phyloP scores from a whole-genome alignment of 2,329 filamentous ascomycete species.

The Alternaria sp. region DNA sequence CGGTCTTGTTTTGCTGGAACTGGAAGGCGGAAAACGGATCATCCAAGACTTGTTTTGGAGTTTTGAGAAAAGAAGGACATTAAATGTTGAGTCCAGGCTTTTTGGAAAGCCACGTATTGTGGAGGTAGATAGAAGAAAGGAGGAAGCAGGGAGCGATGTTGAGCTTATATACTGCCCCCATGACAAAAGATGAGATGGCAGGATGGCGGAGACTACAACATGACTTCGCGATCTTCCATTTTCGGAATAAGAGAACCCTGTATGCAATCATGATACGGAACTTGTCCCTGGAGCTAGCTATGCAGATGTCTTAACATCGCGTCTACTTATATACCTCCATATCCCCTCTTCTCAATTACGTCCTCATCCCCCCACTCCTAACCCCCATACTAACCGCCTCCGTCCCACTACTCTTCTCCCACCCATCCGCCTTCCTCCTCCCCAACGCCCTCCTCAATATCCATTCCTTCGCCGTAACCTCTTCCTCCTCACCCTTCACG shows the following conservation, averaged over 20 bases:
- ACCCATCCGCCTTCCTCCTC: conserved; percentile 27
- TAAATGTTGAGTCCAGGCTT: fast-evolving
- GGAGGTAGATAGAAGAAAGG: background rate
- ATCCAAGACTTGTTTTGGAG: fast-evolving
- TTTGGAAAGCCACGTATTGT: background rate
- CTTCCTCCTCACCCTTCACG: conserved; percentile 36
- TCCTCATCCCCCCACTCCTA: conserved; percentile 15
- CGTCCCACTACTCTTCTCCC: conserved; percentile 43
- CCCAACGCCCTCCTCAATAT: conserved; percentile 51
- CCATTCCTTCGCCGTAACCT: conserved; percentile 52
- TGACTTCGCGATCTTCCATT: background rate
- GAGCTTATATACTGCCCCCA: background rate
- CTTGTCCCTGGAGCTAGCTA: no score
- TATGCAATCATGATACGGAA: background rate
- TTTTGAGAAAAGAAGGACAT: no score
- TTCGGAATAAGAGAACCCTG: fast-evolving
- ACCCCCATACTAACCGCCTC: conserved; percentile 30
- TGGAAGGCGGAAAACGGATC: no score
- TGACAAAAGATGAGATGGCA: background rate
- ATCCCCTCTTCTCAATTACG: background rate
- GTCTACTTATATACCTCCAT: no score
- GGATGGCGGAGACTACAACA: background rate
- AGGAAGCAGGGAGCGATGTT: fast-evolving
- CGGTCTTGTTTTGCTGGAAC: no score
- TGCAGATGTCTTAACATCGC: no score